phyloP scores from a whole-genome alignment of 176 grass and related monocot species.

The Tillandsia fasciculata region DNA sequence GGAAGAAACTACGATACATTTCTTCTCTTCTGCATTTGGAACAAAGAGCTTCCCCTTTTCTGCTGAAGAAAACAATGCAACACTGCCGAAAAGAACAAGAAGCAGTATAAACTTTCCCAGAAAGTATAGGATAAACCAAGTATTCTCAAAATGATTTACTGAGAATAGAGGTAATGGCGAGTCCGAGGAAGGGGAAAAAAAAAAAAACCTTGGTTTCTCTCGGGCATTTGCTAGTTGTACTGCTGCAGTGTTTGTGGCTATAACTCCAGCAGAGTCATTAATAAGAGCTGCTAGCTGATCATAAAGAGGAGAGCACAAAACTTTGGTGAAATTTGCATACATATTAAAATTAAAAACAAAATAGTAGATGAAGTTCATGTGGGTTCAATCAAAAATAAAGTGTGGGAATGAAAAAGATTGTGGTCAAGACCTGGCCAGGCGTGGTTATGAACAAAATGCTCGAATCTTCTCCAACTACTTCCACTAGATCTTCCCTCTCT shows the following conservation, averaged over 20 bases:
- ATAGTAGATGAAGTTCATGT: background rate
- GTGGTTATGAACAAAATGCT: conserved; percentile 73
- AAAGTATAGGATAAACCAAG: background rate
- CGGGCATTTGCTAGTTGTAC: conserved; percentile 73
- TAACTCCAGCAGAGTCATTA: conserved; percentile 60
- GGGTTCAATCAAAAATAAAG: background rate
- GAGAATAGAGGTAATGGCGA: background rate
- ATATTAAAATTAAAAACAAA: background rate
- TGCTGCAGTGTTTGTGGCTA: conserved; percentile 81
- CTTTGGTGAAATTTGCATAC: background rate
- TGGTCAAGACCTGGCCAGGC: conserved; percentile 39
- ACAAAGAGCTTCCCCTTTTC: conserved; percentile 69
- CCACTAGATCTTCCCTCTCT: conserved; percentile 74
- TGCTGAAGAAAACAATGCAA: conserved; percentile 64
- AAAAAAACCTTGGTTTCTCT: conserved; percentile 52
- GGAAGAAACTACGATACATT: conserved; percentile 45
- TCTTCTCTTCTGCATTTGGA: conserved; percentile 42
- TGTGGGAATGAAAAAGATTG: background rate
- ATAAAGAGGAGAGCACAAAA: background rate
- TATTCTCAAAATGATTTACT: background rate
- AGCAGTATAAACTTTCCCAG: no score
- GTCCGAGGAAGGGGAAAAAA: background rate
- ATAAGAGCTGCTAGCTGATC: conserved; percentile 67
- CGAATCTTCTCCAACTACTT: conserved; percentile 44
- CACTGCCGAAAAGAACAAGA: conserved; percentile 16